phyloP scores from a whole-genome alignment of 2,329 filamentous ascomycete species.

The Colletotrichum sansevieriae region DNA sequence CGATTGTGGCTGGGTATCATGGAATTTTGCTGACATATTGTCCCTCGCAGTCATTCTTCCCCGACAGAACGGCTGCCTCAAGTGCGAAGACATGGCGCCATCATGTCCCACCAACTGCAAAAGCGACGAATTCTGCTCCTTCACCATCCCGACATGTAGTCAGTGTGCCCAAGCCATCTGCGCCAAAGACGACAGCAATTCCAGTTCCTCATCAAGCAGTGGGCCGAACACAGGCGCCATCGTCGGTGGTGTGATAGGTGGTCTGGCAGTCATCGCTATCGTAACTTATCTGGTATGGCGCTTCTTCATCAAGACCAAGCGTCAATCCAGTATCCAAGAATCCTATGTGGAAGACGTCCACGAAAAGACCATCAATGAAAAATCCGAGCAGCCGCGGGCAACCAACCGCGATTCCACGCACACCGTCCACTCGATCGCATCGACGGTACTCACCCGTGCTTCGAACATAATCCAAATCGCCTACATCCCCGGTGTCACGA shows the following conservation, averaged over 20 bases:
- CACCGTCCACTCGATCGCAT: slow-evolving; percentile 92
- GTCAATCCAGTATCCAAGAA: slow-evolving; percentile 69
- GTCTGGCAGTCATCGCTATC: slow-evolving; percentile 79
- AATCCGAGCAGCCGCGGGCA: slow-evolving; percentile 64
- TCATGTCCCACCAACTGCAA: slow-evolving; percentile 61
- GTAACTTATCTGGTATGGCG: slow-evolving; percentile 87
- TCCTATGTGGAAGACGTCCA: slow-evolving; percentile 71
- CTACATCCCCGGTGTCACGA: slow-evolving; percentile 97
- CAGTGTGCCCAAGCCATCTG: slow-evolving; percentile 64
- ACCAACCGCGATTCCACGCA: slow-evolving; percentile 82
- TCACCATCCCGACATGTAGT: slow-evolving; percentile 60
- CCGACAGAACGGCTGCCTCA: slow-evolving; percentile 59
- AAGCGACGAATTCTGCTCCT: slow-evolving; percentile 58
- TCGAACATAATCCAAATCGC: slow-evolving; percentile 99
- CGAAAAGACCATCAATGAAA: slow-evolving; percentile 66
- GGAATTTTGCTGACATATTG: slow-evolving; percentile 17
- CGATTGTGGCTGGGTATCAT: not conserved
- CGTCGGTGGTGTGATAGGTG: slow-evolving; percentile 90
- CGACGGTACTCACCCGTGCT: slow-evolving; percentile 92
- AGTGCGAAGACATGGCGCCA: slow-evolving; percentile 57
- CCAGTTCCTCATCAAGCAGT: slow-evolving; percentile 41
- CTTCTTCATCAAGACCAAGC: slow-evolving; percentile 86
- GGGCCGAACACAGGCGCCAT: slow-evolving; percentile 84
- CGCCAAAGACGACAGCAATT: slow-evolving; percentile 48
- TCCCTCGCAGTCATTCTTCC: slow-evolving; percentile 48